Evolutionary conservation across 495 filamentous ascomycete genomes (phyloP), one percentile per base, ranked within the genome.

Genomic region (Podospora anserina): DNA sequence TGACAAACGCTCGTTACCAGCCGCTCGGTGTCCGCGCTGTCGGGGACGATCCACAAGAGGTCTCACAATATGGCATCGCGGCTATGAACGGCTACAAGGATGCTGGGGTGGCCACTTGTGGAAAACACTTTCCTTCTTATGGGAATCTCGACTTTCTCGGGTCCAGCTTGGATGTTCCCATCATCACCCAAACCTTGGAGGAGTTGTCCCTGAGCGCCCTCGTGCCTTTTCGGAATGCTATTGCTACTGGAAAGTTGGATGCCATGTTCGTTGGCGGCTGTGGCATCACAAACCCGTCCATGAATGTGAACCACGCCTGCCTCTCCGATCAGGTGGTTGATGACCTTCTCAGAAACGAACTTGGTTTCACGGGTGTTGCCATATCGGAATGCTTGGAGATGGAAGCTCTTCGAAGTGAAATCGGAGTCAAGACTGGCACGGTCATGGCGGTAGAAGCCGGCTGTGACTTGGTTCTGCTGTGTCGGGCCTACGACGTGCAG

Each of bases 311-410:
- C 88, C 92, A 97, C 75, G 93, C 93, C 57, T 97, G 93, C 74
- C 83, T 97, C 7, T 94, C 91, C 13, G 91, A 96, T 68, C 92
- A 96, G 73, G 92, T 97, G 5, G 91, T 97, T 23, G 91, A 96
- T 68, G 91, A 92, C 53, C 80, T 96, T 18, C 79, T 97, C 18
- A 85, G 93, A 19, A 89, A 89, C 61, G 91, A 96, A 69, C 84
- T 97, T 58, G 89, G 91, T 7, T 97, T 97, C 73, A 84, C 92
- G 66, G 93, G 93, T 3, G 93, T 97, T 6, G 92, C 92, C n/a
- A 91, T 97, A 57, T 96, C 92, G 0, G 93, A 97, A 73, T 97
- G 93, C 67, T 82, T 96, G n/a, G 93, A 96, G 77, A 97, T 96
- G 93, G 93, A 97, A 71, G 92, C 92, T 0, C 83, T 97, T 16